Percentiles rank a stretch among this genome's conserved stretches.
Conservation (phyloP, 2,329 filamentous ascomycete genomes). For the Beauveria australis region DNA sequence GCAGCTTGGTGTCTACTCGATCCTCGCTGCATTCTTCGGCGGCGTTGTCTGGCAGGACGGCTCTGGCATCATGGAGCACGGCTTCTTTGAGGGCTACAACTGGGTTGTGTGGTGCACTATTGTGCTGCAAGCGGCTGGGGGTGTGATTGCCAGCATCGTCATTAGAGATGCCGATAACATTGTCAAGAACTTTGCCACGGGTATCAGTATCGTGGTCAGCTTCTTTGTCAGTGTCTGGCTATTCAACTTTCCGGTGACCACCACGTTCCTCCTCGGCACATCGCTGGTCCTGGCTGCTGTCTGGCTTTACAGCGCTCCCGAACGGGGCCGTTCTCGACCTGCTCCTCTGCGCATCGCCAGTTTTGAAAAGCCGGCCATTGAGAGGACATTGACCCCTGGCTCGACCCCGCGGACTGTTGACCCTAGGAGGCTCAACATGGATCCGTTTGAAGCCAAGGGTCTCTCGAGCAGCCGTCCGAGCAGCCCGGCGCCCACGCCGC, state of each 20-base stretch:
- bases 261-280: constrained; percentile 75
- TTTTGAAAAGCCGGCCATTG: constrained; percentile 67
- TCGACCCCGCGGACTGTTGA: constrained; percentile 24
- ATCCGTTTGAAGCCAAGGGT: constrained; percentile 32
- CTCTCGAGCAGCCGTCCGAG: constrained; percentile 39
- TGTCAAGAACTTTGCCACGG: constrained; percentile 88
- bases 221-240: constrained; percentile 79
- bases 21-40: constrained; percentile 80
- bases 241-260: constrained; percentile 69
- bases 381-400: constrained; percentile 33
- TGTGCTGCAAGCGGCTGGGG: constrained; percentile 71
- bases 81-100: constrained; percentile 94
- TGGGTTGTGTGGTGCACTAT: constrained; percentile 84
- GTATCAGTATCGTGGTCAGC: constrained; percentile 82
- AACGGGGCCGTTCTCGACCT: constrained; percentile 48
- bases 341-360: constrained; percentile 60
- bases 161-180: constrained; percentile 55
- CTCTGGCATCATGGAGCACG: constrained; percentile 69
- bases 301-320: constrained; percentile 71
- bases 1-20: constrained; percentile 86
- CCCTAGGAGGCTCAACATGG: constrained; percentile 25
- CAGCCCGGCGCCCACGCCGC: constrained; percentile 35
- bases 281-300: constrained; percentile 71
- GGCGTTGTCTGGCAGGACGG: constrained; percentile 86
- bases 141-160: constrained; percentile 56